phyloP scores from a whole-genome alignment of 176 grass and related monocot species.

The Pontederia paniculata region DNA sequence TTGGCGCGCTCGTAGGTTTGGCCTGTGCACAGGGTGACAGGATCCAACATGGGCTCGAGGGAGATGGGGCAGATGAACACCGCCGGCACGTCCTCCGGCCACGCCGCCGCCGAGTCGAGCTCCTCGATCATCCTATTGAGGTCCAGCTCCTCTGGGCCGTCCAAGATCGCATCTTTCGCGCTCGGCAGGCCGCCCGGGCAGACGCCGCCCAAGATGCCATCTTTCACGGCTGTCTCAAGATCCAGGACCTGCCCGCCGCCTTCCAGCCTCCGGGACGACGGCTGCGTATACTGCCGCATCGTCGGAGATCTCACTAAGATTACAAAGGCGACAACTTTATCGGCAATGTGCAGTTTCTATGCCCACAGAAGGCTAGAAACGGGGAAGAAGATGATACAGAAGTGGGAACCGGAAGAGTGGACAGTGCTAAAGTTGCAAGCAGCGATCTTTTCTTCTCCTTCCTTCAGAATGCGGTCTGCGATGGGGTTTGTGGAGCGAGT shows the following conservation, averaged over 20 bases:
- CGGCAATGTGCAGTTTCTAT: too few species aligned
- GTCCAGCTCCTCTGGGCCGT: conserved; percentile 26
- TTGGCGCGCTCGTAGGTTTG: conserved; percentile 89
- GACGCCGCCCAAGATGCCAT: conserved; percentile 65
- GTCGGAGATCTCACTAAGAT: background rate
- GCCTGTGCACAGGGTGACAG: conserved; percentile 93
- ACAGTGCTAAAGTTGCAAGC: too few species aligned
- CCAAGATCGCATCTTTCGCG: conserved; percentile 28
- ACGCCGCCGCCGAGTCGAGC: conserved; percentile 52
- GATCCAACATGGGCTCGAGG: conserved; percentile 95
- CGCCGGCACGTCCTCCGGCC: conserved; percentile 54
- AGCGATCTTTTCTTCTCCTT: too few species aligned
- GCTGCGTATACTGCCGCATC: conserved; percentile 71
- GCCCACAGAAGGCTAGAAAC: too few species aligned
- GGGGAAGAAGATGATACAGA: too few species aligned
- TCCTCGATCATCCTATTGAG: conserved; percentile 88
- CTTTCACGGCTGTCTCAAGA: conserved; percentile 85
- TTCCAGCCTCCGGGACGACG: conserved; percentile 30
- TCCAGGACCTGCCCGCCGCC: conserved; percentile 84
- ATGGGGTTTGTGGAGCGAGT: too few species aligned
- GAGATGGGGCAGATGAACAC: conserved; percentile 99
- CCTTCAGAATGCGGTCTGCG: too few species aligned
- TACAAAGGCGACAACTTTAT: conserved; percentile 1
- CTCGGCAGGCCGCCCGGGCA: conserved; percentile 17
- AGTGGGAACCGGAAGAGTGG: too few species aligned